These are phyloP conservation scores for Microdochium bolleyi DNA, from an alignment of 2,329 filamentous ascomycete genomes.

Conservation along the genomic window DNA sequence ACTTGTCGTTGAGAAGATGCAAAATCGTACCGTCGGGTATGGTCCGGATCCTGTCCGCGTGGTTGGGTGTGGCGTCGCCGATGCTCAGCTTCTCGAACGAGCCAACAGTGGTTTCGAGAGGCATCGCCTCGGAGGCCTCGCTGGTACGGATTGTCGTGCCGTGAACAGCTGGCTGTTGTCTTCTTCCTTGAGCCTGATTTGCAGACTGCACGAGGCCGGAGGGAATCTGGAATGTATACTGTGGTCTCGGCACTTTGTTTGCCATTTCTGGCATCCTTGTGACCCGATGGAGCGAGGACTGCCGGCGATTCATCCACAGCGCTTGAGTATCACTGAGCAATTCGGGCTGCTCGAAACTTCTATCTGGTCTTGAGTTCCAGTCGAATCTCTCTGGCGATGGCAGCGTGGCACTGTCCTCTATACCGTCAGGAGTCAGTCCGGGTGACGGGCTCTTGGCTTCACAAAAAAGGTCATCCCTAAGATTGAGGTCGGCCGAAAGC, in stretches of 20 bases:
- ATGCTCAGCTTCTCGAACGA: not conserved
- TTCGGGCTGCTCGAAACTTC: not conserved
- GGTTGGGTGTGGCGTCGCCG: not conserved
- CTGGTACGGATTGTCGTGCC: too few species aligned
- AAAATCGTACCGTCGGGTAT: not conserved
- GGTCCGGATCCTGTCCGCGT: not conserved
- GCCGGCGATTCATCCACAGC: not conserved
- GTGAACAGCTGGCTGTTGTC: not conserved
- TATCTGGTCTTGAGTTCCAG: not conserved
- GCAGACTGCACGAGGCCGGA: not conserved
- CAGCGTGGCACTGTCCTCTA: not conserved
- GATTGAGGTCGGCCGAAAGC: conserved; percentile 6
- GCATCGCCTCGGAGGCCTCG: not conserved
- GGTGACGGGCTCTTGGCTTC: not conserved
- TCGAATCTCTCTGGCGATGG: not conserved
- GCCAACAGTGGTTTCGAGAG: not conserved
- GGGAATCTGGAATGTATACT: not conserved
- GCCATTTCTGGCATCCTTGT: not conserved
- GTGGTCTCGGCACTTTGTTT: not conserved
- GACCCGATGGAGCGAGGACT: not conserved
- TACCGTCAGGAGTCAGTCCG: not conserved
- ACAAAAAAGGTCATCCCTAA: not conserved
- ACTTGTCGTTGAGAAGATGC: not conserved
- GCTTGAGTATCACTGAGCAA: not conserved
- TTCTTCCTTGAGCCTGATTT: not conserved